phyloP scores from a whole-genome alignment of 1,284 basidiomycete genomes.

The Tylopilus sp. region DNA sequence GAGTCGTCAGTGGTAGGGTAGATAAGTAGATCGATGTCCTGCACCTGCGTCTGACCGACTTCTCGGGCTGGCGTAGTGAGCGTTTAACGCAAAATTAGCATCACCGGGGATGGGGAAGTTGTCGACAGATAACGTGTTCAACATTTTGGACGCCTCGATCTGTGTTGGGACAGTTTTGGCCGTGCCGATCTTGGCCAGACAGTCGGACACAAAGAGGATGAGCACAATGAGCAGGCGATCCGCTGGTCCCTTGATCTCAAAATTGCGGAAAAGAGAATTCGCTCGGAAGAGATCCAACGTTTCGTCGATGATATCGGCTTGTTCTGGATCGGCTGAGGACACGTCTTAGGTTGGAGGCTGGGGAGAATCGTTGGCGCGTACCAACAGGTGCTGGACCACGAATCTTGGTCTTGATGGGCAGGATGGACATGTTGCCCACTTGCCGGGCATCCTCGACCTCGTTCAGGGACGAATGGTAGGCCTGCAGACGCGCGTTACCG shows the following conservation, averaged over 20 bases:
- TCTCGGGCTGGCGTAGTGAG: slow-evolving; percentile 83
- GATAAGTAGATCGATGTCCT: slow-evolving; percentile 28
- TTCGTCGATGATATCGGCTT: slow-evolving; percentile 94
- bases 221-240: slow-evolving; percentile 97
- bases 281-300: slow-evolving; percentile 96
- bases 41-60: slow-evolving; percentile 82
- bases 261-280: slow-evolving; percentile 99
- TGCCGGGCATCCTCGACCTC: slow-evolving; percentile 79
- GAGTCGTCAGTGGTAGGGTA: slow-evolving; percentile 3
- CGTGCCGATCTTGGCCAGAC: slow-evolving; percentile 83
- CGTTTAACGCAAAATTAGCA: slow-evolving; percentile 91
- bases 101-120: slow-evolving; percentile 94
- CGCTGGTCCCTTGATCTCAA: slow-evolving; percentile 98
- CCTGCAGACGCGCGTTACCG: slow-evolving; percentile 47
- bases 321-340: slow-evolving; percentile 66
- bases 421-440: slow-evolving; percentile 87
- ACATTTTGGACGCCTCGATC: slow-evolving; percentile 84
- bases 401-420: slow-evolving; percentile 90
- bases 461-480: slow-evolving; percentile 96
- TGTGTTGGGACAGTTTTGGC: slow-evolving; percentile 66
- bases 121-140: slow-evolving; percentile 92
- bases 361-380: slow-evolving; percentile 35
- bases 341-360: slow-evolving; percentile 1
- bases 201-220: slow-evolving; percentile 98
- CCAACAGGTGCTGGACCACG: slow-evolving; percentile 90